Conservation (phyloP, 2,329 filamentous ascomycete genomes). For the Ophiosphaerella herpotricha region DNA sequence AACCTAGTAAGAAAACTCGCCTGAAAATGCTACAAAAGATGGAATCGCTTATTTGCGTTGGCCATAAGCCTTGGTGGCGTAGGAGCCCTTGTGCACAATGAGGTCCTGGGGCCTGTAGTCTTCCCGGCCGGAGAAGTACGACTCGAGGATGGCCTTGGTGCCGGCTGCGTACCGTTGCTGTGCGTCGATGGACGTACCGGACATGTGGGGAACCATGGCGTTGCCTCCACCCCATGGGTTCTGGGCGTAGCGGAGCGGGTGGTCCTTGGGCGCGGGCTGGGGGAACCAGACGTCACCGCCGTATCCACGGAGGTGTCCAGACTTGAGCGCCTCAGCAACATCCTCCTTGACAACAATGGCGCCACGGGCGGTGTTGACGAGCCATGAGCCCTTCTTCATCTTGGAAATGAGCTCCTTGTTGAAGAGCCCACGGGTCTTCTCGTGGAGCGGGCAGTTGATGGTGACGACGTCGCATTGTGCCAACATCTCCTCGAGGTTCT, state of each 20-base stretch:
- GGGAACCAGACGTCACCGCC: conserved; percentile 95
- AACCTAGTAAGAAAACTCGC: conserved; percentile 22
- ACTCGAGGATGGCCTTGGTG: conserved; percentile 86
- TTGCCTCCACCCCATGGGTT: conserved; percentile 97
- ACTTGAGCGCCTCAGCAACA: conserved; percentile 89
- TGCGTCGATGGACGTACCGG: conserved; percentile 95
- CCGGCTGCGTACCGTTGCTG: conserved; percentile 82
- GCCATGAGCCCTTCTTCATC: conserved; percentile 99
- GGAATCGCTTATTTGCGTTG: conserved; percentile 61
- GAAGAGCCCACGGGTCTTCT: conserved; percentile 95
- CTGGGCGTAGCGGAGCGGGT: conserved; percentile 88
- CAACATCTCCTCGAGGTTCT: conserved; percentile 89
- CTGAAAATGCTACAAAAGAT: conserved; percentile 18
- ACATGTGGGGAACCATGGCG: conserved; percentile 99
- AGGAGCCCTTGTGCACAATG: conserved; percentile 87
- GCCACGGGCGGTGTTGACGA: conserved; percentile 97
- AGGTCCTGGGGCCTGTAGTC: conserved; percentile 91
- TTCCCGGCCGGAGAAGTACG: conserved; percentile 83
- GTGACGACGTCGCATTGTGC: conserved; percentile 95
- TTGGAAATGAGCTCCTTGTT: conserved; percentile 98
- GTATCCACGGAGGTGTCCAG: conserved; percentile 88
- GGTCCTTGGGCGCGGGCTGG: conserved; percentile 91
- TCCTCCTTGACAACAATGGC: conserved; percentile 99
- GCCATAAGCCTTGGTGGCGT: conserved; percentile 92
- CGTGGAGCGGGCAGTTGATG: conserved; percentile 99